Evolutionary conservation across 805 yeast genomes (phyloP).

Genomic region (Candida ulmi): DNA sequence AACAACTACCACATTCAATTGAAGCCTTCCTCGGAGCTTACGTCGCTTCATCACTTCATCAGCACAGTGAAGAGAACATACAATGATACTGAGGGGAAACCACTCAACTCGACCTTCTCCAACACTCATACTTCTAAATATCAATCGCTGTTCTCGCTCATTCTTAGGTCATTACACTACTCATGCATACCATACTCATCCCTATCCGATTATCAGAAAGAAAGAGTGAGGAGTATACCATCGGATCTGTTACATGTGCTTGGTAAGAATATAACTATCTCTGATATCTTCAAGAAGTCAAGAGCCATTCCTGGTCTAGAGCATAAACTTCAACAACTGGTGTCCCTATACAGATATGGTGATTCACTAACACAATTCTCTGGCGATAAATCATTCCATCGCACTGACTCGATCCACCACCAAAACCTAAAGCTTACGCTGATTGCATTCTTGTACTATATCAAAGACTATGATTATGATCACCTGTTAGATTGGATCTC

Average conservation of each 20-base stretch:
- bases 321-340: slow-evolving; percentile 1
- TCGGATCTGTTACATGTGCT: not conserved
- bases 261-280: not conserved
- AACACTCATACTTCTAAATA: not conserved
- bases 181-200: slow-evolving; percentile 5
- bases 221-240: not conserved
- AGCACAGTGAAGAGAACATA: slow-evolving; percentile 7
- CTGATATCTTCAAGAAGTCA: slow-evolving; percentile 2
- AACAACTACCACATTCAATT: not conserved
- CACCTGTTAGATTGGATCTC: slow-evolving; percentile 12
- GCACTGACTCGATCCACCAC: not conserved
- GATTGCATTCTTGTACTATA: slow-evolving; percentile 1
- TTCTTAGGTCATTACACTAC: slow-evolving; percentile 14
- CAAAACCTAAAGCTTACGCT: slow-evolving; percentile 4
- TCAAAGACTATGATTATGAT: slow-evolving; percentile 2
- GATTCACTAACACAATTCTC: not conserved
- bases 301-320: slow-evolving; percentile 1
- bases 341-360: slow-evolving; percentile 9
- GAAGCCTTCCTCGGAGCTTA: slow-evolving; percentile 7
- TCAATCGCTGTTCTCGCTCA: slow-evolving; percentile 10
- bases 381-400: not conserved
- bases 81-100: not conserved
- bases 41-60: slow-evolving; percentile 7
- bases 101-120: too few species aligned
- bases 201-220: not conserved